Base-by-base conservation (phyloP, 345 rosid species). In the Durio zibethinus region DNA sequence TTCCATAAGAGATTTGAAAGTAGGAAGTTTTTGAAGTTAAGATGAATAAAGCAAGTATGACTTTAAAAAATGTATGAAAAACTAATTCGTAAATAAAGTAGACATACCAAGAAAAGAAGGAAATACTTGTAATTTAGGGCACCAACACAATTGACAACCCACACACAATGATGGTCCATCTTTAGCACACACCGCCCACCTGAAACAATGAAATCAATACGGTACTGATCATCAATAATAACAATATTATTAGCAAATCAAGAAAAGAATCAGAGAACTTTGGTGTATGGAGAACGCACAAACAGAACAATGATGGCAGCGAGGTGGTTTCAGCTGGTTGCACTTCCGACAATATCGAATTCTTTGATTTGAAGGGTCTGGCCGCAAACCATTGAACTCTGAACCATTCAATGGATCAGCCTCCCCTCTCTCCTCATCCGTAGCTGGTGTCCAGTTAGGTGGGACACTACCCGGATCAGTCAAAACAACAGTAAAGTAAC, bases 141-240 rank as follows among this genome's bases (percentile, higher is more conserved):
- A 36, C 99, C 99, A 43, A 96, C 99, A 76, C 99, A 96, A 80
- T 91, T 93, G 60, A 96, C 99, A 87, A 96, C 99, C 99, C 99
- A 96, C 31, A 96, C 95, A 84, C 99, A 96, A 85, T 96, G 99
- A 78, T 92, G 98, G 65, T 96, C 97, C 99, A 96, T 96, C 87
- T 93, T 96, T 66, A 96, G 89, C 52, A 92, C 89, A 79, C 99
- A 96, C 73, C 94, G 84, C 52, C 94, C 97, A 82, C 99, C 99
- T 96, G 88, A 76, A 76, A 80, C 21, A 76, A 57, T 14, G n/a
- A 74, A 82, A 85, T 62, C 77, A 64, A 53, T 53, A 27, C 4
- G 45, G 54, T 72, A 79, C 59, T 73, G 56, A 64, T 75, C 53
- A 70, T 73, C 67, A 33, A 68, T 27, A 65, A 60, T 69, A 68